Evolutionary conservation across 2,329 filamentous ascomycete genomes (phyloP).

Genomic region (Annulohypoxylon truncatum): DNA sequence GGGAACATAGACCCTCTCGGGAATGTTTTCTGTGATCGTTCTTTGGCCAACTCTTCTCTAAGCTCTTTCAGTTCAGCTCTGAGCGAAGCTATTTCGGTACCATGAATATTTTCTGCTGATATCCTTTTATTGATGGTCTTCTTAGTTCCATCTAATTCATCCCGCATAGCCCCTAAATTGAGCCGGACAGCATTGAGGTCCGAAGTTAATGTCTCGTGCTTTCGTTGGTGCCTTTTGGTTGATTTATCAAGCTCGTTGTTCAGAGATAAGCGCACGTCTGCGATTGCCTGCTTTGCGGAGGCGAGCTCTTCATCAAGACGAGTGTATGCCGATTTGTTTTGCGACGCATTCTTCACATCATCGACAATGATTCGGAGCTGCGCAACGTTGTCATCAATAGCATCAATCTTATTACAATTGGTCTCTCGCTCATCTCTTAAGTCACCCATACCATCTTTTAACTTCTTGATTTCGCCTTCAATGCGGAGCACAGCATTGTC

Average conservation of each 20-base stretch:
- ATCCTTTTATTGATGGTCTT: constrained; percentile 42
- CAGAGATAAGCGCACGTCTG: constrained; percentile 42
- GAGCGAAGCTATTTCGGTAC: constrained; percentile 49
- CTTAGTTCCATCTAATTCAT: constrained; percentile 40
- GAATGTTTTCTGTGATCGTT: constrained; percentile 37
- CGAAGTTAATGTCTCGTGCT: constrained; percentile 18
- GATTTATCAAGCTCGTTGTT: constrained; percentile 27
- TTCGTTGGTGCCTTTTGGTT: constrained; percentile 15
- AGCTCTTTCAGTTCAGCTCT: constrained; percentile 51
- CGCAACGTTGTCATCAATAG: constrained; percentile 44
- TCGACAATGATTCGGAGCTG: constrained; percentile 46
- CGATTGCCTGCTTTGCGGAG: constrained; percentile 37
- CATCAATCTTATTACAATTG: constrained; percentile 9
- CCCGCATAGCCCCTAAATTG: constrained; percentile 18
- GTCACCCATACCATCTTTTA: constrained; percentile 47
- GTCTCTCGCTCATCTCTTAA: constrained; percentile 44
- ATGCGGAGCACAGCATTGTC: constrained; percentile 52
- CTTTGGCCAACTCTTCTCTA: constrained; percentile 46
- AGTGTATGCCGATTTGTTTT: constrained; percentile 9
- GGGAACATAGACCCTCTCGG: constrained; percentile 41
- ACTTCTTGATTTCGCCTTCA: constrained; percentile 50
- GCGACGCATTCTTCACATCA: constrained; percentile 29
- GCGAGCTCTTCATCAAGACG: constrained; percentile 26
- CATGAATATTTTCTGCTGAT: constrained; percentile 44
- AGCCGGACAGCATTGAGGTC: constrained; percentile 15